Evolutionary conservation across 148 eudicot genomes (phyloP).

Genomic region (Agrostemma githago): DNA sequence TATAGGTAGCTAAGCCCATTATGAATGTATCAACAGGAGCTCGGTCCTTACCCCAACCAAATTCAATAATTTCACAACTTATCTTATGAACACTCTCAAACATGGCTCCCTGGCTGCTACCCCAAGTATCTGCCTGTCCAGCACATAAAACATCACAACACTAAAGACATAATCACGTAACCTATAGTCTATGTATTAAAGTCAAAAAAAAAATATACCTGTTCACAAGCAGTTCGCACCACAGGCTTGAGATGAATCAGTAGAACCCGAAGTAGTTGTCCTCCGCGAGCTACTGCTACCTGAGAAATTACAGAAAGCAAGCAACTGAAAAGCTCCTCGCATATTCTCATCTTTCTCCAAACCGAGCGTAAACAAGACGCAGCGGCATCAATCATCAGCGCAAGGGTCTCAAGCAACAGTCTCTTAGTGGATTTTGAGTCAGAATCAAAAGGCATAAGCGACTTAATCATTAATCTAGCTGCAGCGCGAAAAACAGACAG

Average conservation of each 20-base stretch:
- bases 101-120: slow-evolving; percentile 80
- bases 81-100: slow-evolving; percentile 70
- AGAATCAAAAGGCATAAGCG: slow-evolving; percentile 53
- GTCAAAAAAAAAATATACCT: slow-evolving; percentile 40
- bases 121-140: slow-evolving; percentile 86
- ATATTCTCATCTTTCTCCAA: slow-evolving; percentile 78
- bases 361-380: slow-evolving; percentile 80
- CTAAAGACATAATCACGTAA: slow-evolving; percentile 9
- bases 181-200: slow-evolving; percentile 6
- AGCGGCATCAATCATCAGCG: slow-evolving; percentile 75
- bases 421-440: slow-evolving; percentile 77
- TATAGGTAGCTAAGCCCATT: slow-evolving; percentile 69
- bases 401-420: slow-evolving; percentile 67
- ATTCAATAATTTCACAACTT: slow-evolving; percentile 79
- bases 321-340: slow-evolving; percentile 85
- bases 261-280: slow-evolving; percentile 77
- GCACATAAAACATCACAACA: slow-evolving; percentile 23
- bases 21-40: slow-evolving; percentile 89
- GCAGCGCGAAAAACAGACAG: slow-evolving; percentile 72
- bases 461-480: slow-evolving; percentile 52
- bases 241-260: slow-evolving; percentile 88
- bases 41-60: slow-evolving; percentile 89
- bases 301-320: slow-evolving; percentile 81
- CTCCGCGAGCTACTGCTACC: slow-evolving; percentile 75
- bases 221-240: slow-evolving; percentile 75